Base-by-base conservation (phyloP, 306 rosid genomes). In the Echinosophora koreensis region DNA sequence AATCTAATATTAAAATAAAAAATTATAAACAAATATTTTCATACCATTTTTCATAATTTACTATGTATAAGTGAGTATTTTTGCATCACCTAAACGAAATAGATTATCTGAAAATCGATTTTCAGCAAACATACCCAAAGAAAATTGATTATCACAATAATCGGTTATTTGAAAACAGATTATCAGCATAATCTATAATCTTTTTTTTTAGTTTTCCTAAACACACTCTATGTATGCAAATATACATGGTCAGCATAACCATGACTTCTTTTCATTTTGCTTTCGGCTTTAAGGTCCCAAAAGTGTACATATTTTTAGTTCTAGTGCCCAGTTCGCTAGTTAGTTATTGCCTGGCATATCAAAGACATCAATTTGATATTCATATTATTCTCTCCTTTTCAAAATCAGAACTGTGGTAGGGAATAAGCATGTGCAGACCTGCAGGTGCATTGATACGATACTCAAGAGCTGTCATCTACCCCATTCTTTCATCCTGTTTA, bases 401-500 rank as follows among this genome's bases (percentile, higher is more conserved):
- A 51, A 55, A 38, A 11, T 69, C 62, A 18, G 12, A 47, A 14
- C 49, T 22, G 16, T 59, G 58, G 46, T 57, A 42, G 77, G 72
- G 32, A 73, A 74, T 46, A 74, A 61, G 62, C 79, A 74, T 32
- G 79, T 62, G 62, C 79, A 74, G 60, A 32, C 34, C 60, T 28
- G 77, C 44, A 41, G 32, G 30, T 38, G 66, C 28, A 72, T 56
- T 58, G 57, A 51, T 30, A 59, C 5, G 39, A 57, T 5, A 47
- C 14, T 27, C 56, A 27, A 68, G 59, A 71, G 54, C 47, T 73
- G 59, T 73, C 47, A 30, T 46, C 78, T n/a, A 30, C 47, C 12
- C 5, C 47, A 28, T 35, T 69, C 32, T 15, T 28, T 49, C 32
- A 13, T 28, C 41, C 6, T 12, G n/a, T 68, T 42, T 65, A 11